Conservation (phyloP, 345 rosid species). For the Lepidium didymum region DNA sequence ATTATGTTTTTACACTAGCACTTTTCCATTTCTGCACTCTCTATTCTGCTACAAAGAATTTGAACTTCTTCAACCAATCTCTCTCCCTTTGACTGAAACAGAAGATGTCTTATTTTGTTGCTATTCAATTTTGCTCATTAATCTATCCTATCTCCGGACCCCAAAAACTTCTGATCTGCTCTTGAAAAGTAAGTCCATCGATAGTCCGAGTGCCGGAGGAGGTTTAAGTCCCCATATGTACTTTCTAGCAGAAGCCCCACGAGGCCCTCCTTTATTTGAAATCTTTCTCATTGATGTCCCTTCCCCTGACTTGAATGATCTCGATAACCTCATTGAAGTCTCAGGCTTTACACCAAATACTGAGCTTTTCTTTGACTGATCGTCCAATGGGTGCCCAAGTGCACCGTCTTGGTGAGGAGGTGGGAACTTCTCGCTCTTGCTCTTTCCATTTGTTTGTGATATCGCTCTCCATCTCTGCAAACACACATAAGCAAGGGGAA, state of each 20-base stretch:
- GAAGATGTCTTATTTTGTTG: slow-evolving; percentile 17
- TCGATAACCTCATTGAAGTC: slow-evolving; percentile 35
- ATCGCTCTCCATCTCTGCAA: slow-evolving; percentile 49
- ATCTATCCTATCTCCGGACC: slow-evolving; percentile 34
- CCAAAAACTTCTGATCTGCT: slow-evolving; percentile 54
- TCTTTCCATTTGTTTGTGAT: slow-evolving; percentile 53
- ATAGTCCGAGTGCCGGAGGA: slow-evolving; percentile 39
- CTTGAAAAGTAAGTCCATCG: slow-evolving; percentile 49
- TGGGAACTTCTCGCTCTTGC: slow-evolving; percentile 95
- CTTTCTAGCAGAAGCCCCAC: slow-evolving; percentile 39
- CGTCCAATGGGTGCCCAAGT: slow-evolving; percentile 42
- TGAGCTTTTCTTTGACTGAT: slow-evolving; percentile 38
- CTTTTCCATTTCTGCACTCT: neutral
- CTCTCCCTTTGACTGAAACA: neutral
- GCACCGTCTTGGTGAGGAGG: slow-evolving; percentile 94
- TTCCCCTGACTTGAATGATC: slow-evolving; percentile 30
- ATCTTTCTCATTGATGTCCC: slow-evolving; percentile 42
- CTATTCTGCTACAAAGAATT: slow-evolving; percentile 24
- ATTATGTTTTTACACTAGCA: slow-evolving; percentile 3
- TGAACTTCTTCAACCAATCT: slow-evolving; percentile 10
- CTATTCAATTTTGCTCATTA: neutral
- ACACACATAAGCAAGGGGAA: neutral
- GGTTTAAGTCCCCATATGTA: slow-evolving; percentile 50
- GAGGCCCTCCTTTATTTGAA: slow-evolving; percentile 36
- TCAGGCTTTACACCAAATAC: slow-evolving; percentile 36